Evolutionary conservation across 768 basidiomycete species (phyloP), one percentile per base, ranked within the genome.

Genomic region (Suillus lakei): DNA sequence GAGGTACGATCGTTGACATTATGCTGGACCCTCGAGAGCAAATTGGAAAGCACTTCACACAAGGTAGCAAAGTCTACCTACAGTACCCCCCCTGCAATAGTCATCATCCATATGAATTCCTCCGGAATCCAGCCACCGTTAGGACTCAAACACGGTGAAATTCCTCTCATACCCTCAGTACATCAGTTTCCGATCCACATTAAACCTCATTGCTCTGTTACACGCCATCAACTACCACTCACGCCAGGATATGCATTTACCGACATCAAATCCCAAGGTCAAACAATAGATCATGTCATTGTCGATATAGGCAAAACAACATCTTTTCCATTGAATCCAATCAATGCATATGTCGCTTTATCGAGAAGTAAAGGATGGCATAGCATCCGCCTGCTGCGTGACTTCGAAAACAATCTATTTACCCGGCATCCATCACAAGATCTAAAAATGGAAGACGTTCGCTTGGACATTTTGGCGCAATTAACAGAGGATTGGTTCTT

Each of bases 311-410:
- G 62, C 4, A 65, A 61, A 28, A 77, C 80, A 4, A 76, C 77
- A 0, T 63, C 64, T 0, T 72, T 70, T 0, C 13, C 3, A 2
- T 43, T 43, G 21, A 36, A 1, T 64, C 83, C 74, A 2, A 81
- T 81, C 77, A 82, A 81, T 62, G 59, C 75, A 6, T 81, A 82
- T 66, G 79, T 82, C 8, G 78, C 81, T 26, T 63, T 82, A 21
- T 82, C 81, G 3, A 61, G 76, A 21, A 56, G 65, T 61, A 36
- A 58, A 60, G 77, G 79, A 1, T 54, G 75, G 8, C 63, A 70
- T 8, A 75, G 62, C 0, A 76, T 79, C 12, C 68, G 75, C 7
- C 63, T 80, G 10, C 66, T 78, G 23, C 66, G 73, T 2, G 70
- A 76, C 46, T 78, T 78, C 62, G 70, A 78, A 34, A 55, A 66